Percentiles rank a stretch among this genome's conserved stretches.
These are phyloP conservation scores for Daedaleopsis sinensis DNA, from an alignment of 768 basidiomycete genomes.

Conservation along the genomic window DNA sequence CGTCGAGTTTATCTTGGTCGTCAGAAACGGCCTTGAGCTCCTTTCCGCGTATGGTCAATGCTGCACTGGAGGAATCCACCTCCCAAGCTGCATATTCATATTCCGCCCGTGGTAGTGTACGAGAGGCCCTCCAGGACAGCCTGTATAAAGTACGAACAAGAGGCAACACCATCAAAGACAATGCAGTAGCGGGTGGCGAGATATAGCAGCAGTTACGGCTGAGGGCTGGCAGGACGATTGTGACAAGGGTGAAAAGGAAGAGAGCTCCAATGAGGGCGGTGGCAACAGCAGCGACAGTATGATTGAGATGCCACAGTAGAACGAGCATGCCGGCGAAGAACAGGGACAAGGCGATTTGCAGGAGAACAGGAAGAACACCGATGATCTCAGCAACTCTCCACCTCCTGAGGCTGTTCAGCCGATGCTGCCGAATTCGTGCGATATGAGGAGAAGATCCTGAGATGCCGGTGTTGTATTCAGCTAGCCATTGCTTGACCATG, in stretches of 20 bases:
- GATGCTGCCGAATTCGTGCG: slow-evolving; percentile 24
- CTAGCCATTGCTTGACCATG: slow-evolving; percentile 21
- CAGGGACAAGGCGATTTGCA: slow-evolving; percentile 20
- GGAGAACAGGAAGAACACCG: slow-evolving; percentile 16
- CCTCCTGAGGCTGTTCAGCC: slow-evolving; percentile 19
- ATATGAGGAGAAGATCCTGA: slow-evolving; percentile 22
- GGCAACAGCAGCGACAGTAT: slow-evolving; percentile 11
- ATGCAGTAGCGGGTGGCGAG: slow-evolving; percentile 3
- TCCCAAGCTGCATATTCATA: too few relatives aligned
- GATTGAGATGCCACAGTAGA: slow-evolving; percentile 19
- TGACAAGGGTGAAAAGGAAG: slow-evolving; percentile 2
- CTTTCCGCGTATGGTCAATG: too few relatives aligned
- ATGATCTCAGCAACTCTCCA: slow-evolving; percentile 23
- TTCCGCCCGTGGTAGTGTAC: too few relatives aligned
- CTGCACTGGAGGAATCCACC: too few relatives aligned
- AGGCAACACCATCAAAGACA: too few relatives aligned
- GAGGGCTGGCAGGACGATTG: slow-evolving; percentile 5
- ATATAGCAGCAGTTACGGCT: slow-evolving; percentile 16
- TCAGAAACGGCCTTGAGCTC: too few relatives aligned
- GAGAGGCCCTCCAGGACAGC: too few relatives aligned
- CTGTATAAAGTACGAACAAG: too few relatives aligned
- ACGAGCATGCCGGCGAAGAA: slow-evolving; percentile 27
- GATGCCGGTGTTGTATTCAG: slow-evolving; percentile 16
- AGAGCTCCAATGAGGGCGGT: slow-evolving; percentile 1
- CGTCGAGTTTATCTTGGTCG: too few relatives aligned